Evolutionary conservation across 176 grass and related monocot species (phyloP).

Genomic region (Carex littledalei): DNA sequence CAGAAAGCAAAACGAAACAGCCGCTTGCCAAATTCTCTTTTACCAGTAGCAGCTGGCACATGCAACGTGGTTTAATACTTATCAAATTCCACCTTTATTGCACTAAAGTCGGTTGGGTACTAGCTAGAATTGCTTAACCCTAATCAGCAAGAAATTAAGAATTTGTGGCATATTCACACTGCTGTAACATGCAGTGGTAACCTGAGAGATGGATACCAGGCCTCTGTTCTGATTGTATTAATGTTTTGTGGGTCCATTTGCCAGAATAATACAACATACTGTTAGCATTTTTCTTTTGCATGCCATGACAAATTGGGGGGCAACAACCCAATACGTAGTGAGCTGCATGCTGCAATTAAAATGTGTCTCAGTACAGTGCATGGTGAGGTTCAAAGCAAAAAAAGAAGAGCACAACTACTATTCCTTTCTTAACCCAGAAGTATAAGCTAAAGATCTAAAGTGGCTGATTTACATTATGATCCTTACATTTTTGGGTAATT

Average conservation of each 20-base stretch:
- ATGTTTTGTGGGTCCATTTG: not conserved
- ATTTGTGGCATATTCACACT: not conserved
- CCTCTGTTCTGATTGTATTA: not conserved
- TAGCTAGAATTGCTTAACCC: slow-evolving; percentile 4
- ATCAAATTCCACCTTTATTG: not conserved
- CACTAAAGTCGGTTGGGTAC: not conserved
- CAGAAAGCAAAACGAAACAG: not conserved
- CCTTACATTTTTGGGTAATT: not conserved
- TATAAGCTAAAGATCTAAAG: not conserved
- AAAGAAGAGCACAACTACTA: slow-evolving; percentile 2
- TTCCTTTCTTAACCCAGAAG: slow-evolving; percentile 18
- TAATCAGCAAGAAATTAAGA: not conserved
- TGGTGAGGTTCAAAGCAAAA: slow-evolving; percentile 4
- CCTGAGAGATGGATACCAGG: not conserved
- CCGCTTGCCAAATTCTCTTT: not conserved
- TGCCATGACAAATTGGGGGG: not conserved
- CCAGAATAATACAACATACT: not conserved
- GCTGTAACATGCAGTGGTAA: not conserved
- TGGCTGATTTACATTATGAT: not conserved
- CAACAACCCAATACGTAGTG: not conserved
- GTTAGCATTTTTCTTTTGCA: not conserved
- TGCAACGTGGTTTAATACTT: not conserved
- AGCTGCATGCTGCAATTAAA: slow-evolving; percentile 1
- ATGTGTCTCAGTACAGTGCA: not conserved
- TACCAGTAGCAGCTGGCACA: slow-evolving; percentile 2